A percentile compares a stretch with the other conserved stretches of the same genome.
Evolutionary conservation across 169 alveolate genomes (phyloP).

Genomic region (Ichthyophthirius multifiliis): DNA sequence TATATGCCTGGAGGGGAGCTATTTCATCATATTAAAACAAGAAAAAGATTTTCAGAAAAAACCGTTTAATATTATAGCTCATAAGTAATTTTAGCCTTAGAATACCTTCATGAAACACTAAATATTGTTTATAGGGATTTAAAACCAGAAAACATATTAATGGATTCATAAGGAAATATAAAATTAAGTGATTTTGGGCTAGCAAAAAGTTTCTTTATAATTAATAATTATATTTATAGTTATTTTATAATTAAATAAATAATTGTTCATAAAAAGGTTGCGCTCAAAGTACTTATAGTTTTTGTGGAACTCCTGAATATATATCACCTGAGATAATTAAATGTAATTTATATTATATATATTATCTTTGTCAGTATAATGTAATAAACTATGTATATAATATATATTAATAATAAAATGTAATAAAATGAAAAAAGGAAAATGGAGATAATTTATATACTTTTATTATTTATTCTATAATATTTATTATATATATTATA

Average conservation of each 20-base stretch:
- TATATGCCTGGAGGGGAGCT: slow-evolving; percentile 45
- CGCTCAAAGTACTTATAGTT: no score
- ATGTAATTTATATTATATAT: neutral
- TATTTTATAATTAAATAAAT: neutral
- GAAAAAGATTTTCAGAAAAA: neutral
- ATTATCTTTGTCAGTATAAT: no score
- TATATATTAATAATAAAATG: no score
- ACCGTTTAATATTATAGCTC: slow-evolving; percentile 42
- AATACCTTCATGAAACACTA: slow-evolving; percentile 47
- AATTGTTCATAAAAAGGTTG: no score
- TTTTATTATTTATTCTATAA: neutral
- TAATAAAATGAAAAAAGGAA: no score
- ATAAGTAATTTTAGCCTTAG: slow-evolving; percentile 46
- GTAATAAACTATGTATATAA: no score
- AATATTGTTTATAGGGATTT: slow-evolving; percentile 49
- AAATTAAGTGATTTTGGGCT: slow-evolving; percentile 48
- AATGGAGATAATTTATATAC: neutral
- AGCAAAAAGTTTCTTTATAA: slow-evolving; percentile 1
- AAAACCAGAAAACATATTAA: slow-evolving; percentile 52
- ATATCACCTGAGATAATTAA: slow-evolving; percentile 12
- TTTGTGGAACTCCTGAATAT: neutral
- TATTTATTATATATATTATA: no score
- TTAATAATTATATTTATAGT: neutral
- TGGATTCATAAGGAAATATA: slow-evolving; percentile 46
- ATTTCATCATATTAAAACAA: neutral